Conservation (phyloP, 73 alveolate genomes). For the Durusdinium trenchii region DNA sequence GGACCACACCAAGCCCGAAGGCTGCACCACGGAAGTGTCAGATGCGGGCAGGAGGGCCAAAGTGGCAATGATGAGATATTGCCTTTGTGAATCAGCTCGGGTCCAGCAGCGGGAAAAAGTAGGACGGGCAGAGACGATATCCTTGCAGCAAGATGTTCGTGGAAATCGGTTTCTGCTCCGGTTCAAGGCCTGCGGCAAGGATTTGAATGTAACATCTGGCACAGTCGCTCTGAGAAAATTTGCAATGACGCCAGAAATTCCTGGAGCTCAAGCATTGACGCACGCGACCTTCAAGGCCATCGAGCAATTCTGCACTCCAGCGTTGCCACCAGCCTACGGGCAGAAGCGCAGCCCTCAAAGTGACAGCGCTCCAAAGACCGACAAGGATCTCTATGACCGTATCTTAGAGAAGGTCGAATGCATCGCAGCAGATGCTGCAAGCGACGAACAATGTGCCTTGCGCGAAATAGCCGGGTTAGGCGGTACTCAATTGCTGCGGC, state of each 20-base stretch:
- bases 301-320: not conserved
- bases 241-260: not conserved
- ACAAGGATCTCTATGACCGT: no score
- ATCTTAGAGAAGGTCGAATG: not conserved
- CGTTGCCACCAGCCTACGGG: not conserved
- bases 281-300: not conserved
- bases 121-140: not conserved
- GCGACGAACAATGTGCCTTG: not conserved
- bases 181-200: not conserved
- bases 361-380: no score
- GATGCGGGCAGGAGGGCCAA: slow-evolving; percentile 11
- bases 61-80: not conserved
- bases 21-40: not conserved
- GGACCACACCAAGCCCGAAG: slow-evolving; percentile 11
- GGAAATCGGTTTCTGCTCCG: slow-evolving; percentile 6
- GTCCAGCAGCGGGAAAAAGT: slow-evolving; percentile 4
- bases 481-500: not conserved
- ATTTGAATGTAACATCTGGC: not conserved
- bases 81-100: not conserved
- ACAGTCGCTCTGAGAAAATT: not conserved
- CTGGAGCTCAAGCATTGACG: not conserved
- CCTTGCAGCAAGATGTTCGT: not conserved
- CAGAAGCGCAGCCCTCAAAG: no score
- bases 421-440: slow-evolving; percentile 26
- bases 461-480: slow-evolving; percentile 1